These are phyloP conservation scores for Besnoitia besnoiti DNA, from an alignment of 169 alveolate genomes.

Conservation along the genomic window DNA sequence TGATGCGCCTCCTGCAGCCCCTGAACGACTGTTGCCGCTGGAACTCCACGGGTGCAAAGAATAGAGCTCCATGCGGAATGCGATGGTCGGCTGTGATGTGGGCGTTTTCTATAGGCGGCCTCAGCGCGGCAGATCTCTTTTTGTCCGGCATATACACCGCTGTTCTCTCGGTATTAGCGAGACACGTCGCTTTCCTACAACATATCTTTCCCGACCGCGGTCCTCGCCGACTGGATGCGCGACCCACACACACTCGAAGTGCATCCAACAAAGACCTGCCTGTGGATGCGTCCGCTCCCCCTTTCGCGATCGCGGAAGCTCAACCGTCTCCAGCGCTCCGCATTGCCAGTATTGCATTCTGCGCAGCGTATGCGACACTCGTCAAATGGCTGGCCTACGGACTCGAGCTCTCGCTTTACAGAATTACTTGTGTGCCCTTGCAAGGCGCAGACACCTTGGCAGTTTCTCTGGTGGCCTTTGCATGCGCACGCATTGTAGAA, in stretches of 20 bases:
- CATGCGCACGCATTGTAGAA: not conserved
- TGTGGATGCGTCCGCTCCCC: not conserved
- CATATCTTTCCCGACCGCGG: not conserved
- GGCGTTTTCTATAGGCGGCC: not conserved
- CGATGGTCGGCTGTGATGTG: not conserved
- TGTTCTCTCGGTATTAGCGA: not conserved
- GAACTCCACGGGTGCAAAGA: too few species aligned
- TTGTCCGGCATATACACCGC: conserved; percentile 32
- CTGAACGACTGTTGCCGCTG: too few species aligned
- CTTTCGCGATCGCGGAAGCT: not conserved
- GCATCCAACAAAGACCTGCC: not conserved
- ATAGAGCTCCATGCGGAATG: too few species aligned
- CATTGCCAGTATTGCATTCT: not conserved
- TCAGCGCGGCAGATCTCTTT: conserved; percentile 38
- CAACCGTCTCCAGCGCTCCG: not conserved
- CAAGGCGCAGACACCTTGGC: conserved; percentile 25
- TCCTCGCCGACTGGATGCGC: not conserved
- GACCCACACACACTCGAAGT: not conserved
- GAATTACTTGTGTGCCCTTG: not conserved
- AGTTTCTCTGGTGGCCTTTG: not conserved
- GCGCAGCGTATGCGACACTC: not conserved
- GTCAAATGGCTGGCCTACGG: not conserved
- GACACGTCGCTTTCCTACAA: not conserved
- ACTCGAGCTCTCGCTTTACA: not conserved
- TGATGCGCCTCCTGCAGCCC: not conserved